Percentiles rank a stretch among this genome's conserved stretches.
Conservation (phyloP, 768 basidiomycete species). For the Phanerochaete carnosa region DNA sequence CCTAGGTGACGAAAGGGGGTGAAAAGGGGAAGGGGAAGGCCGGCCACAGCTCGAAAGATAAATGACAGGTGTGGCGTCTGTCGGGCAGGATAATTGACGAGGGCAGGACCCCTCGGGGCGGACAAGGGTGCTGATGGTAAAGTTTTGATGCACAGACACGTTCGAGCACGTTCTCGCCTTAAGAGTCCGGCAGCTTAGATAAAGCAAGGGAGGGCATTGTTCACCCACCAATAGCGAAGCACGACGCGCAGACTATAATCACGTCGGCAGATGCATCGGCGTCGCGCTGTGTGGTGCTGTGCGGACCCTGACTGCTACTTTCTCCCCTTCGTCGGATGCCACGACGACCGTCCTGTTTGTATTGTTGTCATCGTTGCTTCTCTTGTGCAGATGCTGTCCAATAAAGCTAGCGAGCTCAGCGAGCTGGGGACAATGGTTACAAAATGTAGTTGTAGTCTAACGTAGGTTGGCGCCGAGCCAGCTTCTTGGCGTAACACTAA, state of each 20-base stretch:
- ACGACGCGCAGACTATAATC: background rate
- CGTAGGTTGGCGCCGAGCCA: background rate
- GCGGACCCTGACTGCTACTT: background rate
- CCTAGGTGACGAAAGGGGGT: background rate
- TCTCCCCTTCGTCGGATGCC: background rate
- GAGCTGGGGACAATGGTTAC: background rate
- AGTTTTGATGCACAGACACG: background rate
- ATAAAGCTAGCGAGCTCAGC: background rate
- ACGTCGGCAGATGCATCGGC: background rate
- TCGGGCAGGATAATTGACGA: background rate
- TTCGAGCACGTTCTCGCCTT: slow-evolving; percentile 2
- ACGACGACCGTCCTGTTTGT: background rate
- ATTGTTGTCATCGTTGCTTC: background rate
- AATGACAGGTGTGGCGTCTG: background rate
- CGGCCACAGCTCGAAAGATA: background rate
- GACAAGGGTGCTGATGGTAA: background rate
- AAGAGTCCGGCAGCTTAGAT: background rate
- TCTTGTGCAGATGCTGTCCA: background rate
- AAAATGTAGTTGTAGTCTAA: background rate
- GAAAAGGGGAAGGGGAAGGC: background rate
- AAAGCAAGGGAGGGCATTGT: background rate
- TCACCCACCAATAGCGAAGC: background rate
- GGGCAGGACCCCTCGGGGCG: background rate
- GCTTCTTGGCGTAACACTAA: background rate
- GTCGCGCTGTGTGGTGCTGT: background rate